These are phyloP conservation scores for Solanum hybrid DNA, from an alignment of 305 asterid genomes.

Conservation along the genomic window DNA sequence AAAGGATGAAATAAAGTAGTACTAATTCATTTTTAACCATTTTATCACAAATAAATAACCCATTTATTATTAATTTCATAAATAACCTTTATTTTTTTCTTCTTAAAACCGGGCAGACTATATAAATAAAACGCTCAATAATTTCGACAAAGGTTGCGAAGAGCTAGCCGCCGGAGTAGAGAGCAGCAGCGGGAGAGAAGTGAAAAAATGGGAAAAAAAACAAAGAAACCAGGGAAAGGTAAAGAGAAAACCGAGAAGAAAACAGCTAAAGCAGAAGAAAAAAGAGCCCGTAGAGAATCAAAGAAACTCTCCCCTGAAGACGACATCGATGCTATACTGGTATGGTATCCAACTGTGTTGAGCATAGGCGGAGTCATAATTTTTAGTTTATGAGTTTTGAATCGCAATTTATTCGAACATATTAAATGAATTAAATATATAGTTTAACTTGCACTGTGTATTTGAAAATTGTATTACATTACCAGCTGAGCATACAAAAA, in stretches of 20 bases:
- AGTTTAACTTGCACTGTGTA: neutral
- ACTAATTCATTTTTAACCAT: neutral
- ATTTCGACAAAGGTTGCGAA: neutral
- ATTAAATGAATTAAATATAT: neutral
- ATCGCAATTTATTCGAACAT: neutral
- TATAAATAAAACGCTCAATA: neutral
- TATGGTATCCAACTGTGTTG: conserved; percentile 5
- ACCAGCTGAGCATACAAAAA: conserved; percentile 58
- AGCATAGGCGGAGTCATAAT: neutral
- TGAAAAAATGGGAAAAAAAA: conserved; percentile 69
- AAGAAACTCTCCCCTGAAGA: conserved; percentile 92
- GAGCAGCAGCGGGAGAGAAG: neutral
- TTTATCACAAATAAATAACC: neutral
- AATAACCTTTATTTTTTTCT: neutral
- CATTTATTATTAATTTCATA: neutral
- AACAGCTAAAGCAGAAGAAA: conserved; percentile 82
- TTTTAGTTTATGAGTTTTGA: neutral
- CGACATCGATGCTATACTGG: conserved; percentile 95
- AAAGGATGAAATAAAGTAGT: neutral
- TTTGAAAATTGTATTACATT: neutral
- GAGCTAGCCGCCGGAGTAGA: conserved; percentile 1
- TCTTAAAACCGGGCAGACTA: neutral
- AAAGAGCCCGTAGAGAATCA: conserved; percentile 74
- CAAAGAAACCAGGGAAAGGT: conserved; percentile 88
- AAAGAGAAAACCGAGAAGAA: conserved; percentile 89